Evolutionary conservation across 352 stramenopile species (phyloP), one percentile per base, ranked within the genome.

Genomic region (Thraustochytrium striatum): DNA sequence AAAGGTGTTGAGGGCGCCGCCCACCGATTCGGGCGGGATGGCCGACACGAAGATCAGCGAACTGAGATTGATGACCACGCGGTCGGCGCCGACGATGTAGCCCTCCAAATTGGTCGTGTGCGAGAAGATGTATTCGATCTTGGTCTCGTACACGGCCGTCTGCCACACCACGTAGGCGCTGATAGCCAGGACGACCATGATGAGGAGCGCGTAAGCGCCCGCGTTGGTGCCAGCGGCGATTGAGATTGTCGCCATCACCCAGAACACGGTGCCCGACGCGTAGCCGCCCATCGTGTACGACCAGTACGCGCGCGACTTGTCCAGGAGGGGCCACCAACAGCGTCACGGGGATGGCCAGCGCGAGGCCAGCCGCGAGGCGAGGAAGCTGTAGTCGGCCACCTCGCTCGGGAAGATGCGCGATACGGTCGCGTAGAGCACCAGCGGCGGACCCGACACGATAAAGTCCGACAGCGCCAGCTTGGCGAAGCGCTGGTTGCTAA

Each of bases 41-140:
- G 33, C 38, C 11, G 25, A 38, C 32, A 73, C 47, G 33, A 73
- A 73, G 1, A 73, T 36, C 44, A 73, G 7, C 32, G 38, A 57
- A n/a, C 25, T 57, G 9, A 57, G 28, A 28, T 73, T 73, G 3
- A 73, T 73, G 25, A 73, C 62, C 9, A 36, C 47, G 32, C 62
- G 62, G 28, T 73, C 62, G 25, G 25, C 62, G 32, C 62, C 62
- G 13, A 36, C 62, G 44, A 73, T 73, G 28, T n/a, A n/a, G 21
- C 62, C 62, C 35, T 73, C 62, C 44, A 73, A 2, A 11, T 19
- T 57, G 30, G 35, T 61, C 0, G 32, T 13, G 9, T n/a, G 47
- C 11, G 62, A 72, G 30, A 73, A 73, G 62, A 73, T 36, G 44
- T 73, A 73, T 28, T 73, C 62, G 28, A 73, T 21, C 62, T 73